Conservation (phyloP, 176 grass and related monocot genomes). For the Dendrocalamus sinicus region DNA sequence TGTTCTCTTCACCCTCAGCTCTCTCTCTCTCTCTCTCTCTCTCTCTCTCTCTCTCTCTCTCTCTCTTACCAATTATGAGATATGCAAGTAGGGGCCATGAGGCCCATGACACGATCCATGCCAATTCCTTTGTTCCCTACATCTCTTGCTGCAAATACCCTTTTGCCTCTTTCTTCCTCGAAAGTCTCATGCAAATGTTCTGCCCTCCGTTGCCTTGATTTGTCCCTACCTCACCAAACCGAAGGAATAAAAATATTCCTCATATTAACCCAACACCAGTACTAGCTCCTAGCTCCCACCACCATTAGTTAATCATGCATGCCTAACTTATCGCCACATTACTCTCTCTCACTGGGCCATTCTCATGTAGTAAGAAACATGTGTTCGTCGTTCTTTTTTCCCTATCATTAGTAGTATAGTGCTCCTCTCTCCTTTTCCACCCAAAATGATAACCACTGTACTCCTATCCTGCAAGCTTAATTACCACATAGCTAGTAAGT, state of each 20-base stretch:
- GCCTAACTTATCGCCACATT: background rate
- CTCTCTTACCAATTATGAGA: conserved; percentile 44
- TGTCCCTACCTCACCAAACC: conserved; percentile 53
- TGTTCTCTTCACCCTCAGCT: conserved; percentile 22
- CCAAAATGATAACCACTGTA: conserved; percentile 10
- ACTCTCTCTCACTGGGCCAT: background rate
- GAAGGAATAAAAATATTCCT: conserved; percentile 12
- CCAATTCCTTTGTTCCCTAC: conserved; percentile 47
- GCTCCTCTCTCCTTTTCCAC: conserved; percentile 8
- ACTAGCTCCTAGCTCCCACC: conserved; percentile 5
- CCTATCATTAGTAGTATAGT: background rate
- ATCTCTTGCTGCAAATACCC: conserved; percentile 46
- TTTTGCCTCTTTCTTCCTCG: conserved; percentile 28
- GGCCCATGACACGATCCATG: conserved; percentile 10
- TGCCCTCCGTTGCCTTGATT: conserved; percentile 48
- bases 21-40: background rate
- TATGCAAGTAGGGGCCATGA: conserved; percentile 40
- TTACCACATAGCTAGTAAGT: background rate
- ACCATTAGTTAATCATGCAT: background rate
- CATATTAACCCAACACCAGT: conserved; percentile 30
- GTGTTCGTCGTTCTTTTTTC: conserved; percentile 1
- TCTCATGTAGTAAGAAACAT: background rate
- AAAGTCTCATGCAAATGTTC: conserved; percentile 53
- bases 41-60: background rate
- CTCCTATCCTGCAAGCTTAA: background rate